Evolutionary conservation across 176 grass and related monocot species (phyloP).

Genomic region (Calamus simplicifolius): DNA sequence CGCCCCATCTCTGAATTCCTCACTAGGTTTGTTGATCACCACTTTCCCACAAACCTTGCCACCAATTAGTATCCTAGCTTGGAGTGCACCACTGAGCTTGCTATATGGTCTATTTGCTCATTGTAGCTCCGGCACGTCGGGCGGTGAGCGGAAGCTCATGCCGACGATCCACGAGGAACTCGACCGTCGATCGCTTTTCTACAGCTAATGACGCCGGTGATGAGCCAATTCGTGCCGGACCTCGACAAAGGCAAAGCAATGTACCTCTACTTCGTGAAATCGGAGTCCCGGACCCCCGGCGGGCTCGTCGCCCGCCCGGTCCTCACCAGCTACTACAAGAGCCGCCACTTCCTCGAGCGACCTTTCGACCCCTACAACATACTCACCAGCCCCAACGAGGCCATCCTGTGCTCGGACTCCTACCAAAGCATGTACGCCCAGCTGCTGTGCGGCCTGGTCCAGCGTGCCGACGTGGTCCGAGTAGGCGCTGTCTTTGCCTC

Average conservation of each 20-base stretch:
- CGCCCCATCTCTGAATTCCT: slow-evolving; percentile 90
- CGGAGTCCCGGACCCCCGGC: slow-evolving; percentile 71
- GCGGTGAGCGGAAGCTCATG: slow-evolving; percentile 93
- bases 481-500: slow-evolving; percentile 91
- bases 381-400: slow-evolving; percentile 81
- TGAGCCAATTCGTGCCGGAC: slow-evolving; percentile 61
- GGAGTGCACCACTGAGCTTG: no score
- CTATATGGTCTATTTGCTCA: no score
- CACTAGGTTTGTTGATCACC: slow-evolving; percentile 47
- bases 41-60: no score
- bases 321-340: slow-evolving; percentile 89
- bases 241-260: slow-evolving; percentile 91
- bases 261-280: slow-evolving; percentile 89
- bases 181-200: slow-evolving; percentile 59
- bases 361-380: slow-evolving; percentile 74
- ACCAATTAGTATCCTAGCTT: no score
- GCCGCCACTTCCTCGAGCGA: slow-evolving; percentile 69
- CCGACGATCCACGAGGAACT: slow-evolving; percentile 84
- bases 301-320: slow-evolving; percentile 76
- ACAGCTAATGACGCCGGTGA: slow-evolving; percentile 89
- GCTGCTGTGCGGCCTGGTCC: slow-evolving; percentile 82
- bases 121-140: slow-evolving; percentile 86
- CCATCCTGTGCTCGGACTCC: slow-evolving; percentile 80
- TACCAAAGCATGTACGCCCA: slow-evolving; percentile 98
- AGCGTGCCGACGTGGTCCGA: slow-evolving; percentile 68